A percentile compares a stretch with the other conserved stretches of the same genome.
These are phyloP conservation scores for Arthroderma sp. DNA, from an alignment of 2,329 filamentous ascomycete species.

Conservation along the genomic window DNA sequence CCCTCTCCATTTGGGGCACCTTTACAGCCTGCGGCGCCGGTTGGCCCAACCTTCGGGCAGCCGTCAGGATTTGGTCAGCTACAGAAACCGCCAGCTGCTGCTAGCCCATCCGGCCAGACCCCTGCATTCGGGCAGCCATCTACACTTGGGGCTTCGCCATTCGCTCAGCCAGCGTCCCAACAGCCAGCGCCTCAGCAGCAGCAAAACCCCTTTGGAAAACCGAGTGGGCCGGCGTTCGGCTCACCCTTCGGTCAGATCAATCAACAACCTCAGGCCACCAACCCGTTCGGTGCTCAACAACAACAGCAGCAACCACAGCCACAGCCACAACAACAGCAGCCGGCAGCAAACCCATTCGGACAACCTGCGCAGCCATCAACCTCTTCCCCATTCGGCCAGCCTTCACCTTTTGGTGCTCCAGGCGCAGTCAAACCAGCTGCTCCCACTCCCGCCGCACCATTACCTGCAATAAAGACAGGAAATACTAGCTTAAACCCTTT, in stretches of 20 bases:
- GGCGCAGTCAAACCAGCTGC: slow-evolving; percentile 7
- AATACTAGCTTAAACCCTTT: slow-evolving; percentile 9
- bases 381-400: slow-evolving; percentile 14
- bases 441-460: slow-evolving; percentile 1
- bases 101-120: slow-evolving; percentile 2
- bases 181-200: slow-evolving; percentile 4
- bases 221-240: neutral
- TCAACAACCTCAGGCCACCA: slow-evolving; percentile 4
- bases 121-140: slow-evolving; percentile 9
- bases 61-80: slow-evolving; percentile 25
- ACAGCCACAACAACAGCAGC: slow-evolving; percentile 6
- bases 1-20: slow-evolving; percentile 1
- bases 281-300: slow-evolving; percentile 1
- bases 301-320: slow-evolving; percentile 4
- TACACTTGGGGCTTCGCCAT: slow-evolving; percentile 9
- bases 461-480: slow-evolving; percentile 8
- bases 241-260: slow-evolving; percentile 23
- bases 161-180: slow-evolving; percentile 15
- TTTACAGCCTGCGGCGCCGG: neutral
- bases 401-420: slow-evolving; percentile 11
- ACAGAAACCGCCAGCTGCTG: slow-evolving; percentile 9
- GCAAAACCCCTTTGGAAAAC: slow-evolving; percentile 4
- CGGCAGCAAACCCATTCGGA: slow-evolving; percentile 20
- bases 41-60: slow-evolving; percentile 28
- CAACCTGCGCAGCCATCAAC: slow-evolving; percentile 14